Evolutionary conservation across 441 rosid genomes (phyloP).

Genomic region (Corymbia calophylla): DNA sequence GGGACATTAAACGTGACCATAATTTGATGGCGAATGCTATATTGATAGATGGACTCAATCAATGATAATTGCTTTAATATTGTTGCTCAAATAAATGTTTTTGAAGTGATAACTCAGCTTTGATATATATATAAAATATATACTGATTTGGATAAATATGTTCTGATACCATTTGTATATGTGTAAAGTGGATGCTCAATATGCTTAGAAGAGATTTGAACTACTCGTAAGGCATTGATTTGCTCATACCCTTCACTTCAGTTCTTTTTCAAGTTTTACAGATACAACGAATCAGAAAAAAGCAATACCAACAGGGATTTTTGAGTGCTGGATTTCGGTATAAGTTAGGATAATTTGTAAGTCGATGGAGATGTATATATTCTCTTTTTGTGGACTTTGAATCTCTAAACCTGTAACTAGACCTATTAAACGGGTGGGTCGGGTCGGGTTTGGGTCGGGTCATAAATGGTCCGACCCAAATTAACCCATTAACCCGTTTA

Average conservation of each 20-base stretch:
- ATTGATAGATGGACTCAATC: background rate
- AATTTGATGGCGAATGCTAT: background rate
- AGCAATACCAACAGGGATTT: background rate
- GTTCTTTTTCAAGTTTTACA: background rate
- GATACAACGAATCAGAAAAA: background rate
- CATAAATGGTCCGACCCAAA: too few species aligned
- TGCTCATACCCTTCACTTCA: background rate
- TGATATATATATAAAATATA: background rate
- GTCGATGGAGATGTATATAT: background rate
- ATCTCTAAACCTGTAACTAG: background rate
- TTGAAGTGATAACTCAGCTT: background rate
- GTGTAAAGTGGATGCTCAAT: background rate
- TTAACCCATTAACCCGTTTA: too few species aligned
- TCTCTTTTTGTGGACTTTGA: background rate
- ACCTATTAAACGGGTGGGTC: too few species aligned
- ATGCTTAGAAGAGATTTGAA: background rate
- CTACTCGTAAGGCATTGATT: background rate
- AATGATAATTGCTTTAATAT: background rate
- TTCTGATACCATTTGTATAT: background rate
- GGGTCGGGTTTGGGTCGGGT: too few species aligned
- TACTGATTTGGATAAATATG: background rate
- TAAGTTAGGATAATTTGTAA: background rate
- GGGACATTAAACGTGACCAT: background rate
- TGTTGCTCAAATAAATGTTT: background rate
- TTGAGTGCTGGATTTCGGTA: background rate